Evolutionary conservation across 441 rosid species (phyloP).

Genomic region (Capsella rubella): DNA sequence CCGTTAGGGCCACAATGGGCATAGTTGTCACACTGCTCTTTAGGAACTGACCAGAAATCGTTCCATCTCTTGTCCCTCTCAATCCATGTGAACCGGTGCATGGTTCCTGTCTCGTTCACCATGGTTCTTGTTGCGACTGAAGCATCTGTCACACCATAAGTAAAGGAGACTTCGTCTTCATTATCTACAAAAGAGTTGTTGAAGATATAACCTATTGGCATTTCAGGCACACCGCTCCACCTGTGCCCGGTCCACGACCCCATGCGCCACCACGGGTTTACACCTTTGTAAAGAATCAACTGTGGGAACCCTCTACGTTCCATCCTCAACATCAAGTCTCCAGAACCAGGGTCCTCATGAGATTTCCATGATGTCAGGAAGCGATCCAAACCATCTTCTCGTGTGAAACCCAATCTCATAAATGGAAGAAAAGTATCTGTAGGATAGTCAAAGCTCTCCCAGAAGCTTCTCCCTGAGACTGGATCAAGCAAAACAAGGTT

Average conservation of each 20-base stretch:
- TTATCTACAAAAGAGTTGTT: slow-evolving; percentile 38
- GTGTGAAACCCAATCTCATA: slow-evolving; percentile 60
- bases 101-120: slow-evolving; percentile 42
- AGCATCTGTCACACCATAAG: slow-evolving; percentile 35
- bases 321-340: slow-evolving; percentile 47
- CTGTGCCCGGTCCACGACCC: slow-evolving; percentile 73
- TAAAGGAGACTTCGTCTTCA: slow-evolving; percentile 31
- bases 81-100: slow-evolving; percentile 56
- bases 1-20: slow-evolving; percentile 60
- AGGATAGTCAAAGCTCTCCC: slow-evolving; percentile 60
- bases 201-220: slow-evolving; percentile 44
- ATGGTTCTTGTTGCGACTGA: slow-evolving; percentile 37
- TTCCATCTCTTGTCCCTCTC: slow-evolving; percentile 50
- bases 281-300: slow-evolving; percentile 55
- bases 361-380: slow-evolving; percentile 65
- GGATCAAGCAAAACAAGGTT: slow-evolving; percentile 49
- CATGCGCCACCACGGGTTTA: slow-evolving; percentile 47
- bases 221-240: slow-evolving; percentile 64
- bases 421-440: slow-evolving; percentile 55
- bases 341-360: slow-evolving; percentile 58
- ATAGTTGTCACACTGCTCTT: slow-evolving; percentile 64
- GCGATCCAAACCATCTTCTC: slow-evolving; percentile 43
- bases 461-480: slow-evolving; percentile 28
- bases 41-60: slow-evolving; percentile 52
- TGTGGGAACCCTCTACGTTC: slow-evolving; percentile 60